These are phyloP conservation scores for Cutaneotrichosporon sp. DNA, from an alignment of 1,284 basidiomycete species.

Conservation along the genomic window DNA sequence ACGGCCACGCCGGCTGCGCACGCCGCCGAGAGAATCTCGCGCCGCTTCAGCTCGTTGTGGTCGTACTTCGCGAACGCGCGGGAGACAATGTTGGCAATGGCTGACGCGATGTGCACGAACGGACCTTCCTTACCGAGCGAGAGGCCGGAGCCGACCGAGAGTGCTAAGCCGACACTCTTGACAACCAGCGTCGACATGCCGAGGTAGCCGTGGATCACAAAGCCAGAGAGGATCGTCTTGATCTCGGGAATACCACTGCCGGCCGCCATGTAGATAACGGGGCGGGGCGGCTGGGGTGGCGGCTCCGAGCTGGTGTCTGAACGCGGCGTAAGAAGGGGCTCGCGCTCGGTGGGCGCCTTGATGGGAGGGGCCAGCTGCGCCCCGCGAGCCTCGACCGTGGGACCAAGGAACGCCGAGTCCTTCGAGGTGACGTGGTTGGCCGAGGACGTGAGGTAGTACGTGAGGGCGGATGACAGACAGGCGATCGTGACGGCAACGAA, in stretches of 20 bases:
- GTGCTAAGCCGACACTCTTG: conserved; percentile 85
- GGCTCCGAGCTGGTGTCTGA: not conserved
- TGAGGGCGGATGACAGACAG: conserved; percentile 70
- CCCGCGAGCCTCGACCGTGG: conserved; percentile 33
- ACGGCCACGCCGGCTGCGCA: conserved; percentile 65
- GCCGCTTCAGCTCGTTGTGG: conserved; percentile 91
- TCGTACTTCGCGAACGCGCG: conserved; percentile 86
- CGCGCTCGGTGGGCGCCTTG: conserved; percentile 29
- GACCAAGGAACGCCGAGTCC: conserved; percentile 71
- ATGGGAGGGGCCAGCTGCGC: conserved; percentile 8
- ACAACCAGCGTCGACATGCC: conserved; percentile 85
- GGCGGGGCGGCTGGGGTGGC: conserved; percentile 55
- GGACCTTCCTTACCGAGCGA: conserved; percentile 93
- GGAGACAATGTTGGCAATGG: conserved; percentile 92
- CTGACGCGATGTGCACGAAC: conserved; percentile 93
- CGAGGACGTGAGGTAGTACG: conserved; percentile 83
- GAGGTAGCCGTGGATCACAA: conserved; percentile 96
- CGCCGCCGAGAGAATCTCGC: conserved; percentile 88
- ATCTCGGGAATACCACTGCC: conserved; percentile 97
- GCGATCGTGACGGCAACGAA: conserved; percentile 76
- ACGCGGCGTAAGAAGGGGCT: conserved; percentile 25
- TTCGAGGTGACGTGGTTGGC: conserved; percentile 84
- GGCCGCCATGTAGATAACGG: conserved; percentile 84
- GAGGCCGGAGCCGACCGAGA: conserved; percentile 88
- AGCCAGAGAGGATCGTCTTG: conserved; percentile 93